Percentiles rank a stretch among this genome's conserved stretches.
Conservation (phyloP, 139 green algal genomes). For the Tetradesmus obliquus region DNA sequence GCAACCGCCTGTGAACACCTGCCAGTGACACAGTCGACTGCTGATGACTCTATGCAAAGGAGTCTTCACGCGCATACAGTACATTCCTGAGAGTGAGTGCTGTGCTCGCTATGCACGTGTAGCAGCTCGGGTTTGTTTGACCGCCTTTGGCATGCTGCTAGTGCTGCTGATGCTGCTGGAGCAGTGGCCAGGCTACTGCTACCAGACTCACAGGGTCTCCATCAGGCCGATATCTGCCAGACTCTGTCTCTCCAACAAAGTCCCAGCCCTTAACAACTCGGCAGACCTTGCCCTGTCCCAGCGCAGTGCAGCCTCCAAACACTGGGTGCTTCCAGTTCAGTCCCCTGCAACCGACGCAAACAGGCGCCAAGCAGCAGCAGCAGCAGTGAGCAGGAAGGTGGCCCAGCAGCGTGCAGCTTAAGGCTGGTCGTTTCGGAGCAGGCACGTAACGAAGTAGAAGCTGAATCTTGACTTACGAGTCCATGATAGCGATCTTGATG, state of each 20-base stretch:
- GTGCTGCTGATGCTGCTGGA: background rate
- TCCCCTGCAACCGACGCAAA: background rate
- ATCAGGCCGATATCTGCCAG: background rate
- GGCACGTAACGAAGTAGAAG: background rate
- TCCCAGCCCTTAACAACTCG: background rate
- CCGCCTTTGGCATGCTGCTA: background rate
- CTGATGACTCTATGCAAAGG: background rate
- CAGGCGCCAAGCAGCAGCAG: background rate
- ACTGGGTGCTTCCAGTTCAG: slow-evolving; percentile 5
- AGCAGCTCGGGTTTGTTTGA: background rate
- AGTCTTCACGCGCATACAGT: no score
- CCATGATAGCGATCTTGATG: slow-evolving; percentile 6
- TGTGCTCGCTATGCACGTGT: background rate
- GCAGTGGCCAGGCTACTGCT: no score
- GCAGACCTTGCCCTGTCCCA: background rate
- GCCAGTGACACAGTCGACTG: background rate
- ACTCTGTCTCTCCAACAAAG: background rate
- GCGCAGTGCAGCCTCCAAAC: background rate
- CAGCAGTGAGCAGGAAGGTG: background rate
- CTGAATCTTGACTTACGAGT: background rate
- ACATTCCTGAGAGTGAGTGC: background rate
- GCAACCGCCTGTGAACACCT: background rate
- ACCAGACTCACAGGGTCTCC: background rate
- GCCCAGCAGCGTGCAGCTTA: background rate
- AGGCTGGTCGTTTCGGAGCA: background rate